Base-by-base conservation (phyloP, 2,329 filamentous ascomycete species). In the Colletotrichum siamense region DNA sequence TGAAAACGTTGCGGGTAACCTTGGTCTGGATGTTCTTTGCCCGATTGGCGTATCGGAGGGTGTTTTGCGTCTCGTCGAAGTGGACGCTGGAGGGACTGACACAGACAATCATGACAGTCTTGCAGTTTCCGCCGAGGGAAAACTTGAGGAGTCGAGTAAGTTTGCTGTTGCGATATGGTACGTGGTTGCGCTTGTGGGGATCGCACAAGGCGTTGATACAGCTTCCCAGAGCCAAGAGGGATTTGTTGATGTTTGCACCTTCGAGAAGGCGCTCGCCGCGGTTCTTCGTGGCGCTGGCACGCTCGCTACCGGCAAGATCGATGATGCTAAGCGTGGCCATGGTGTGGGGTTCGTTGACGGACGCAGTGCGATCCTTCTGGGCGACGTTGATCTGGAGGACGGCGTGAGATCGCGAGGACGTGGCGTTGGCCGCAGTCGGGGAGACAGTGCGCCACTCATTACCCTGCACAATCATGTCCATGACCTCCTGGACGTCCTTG, bases 21-120 rank as follows among this genome's bases (percentile, higher is more conserved):
- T 99, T 99, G 75, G 97, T 99, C 87, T 99, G 98, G 83, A 99
- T 99, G 82, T 99, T 99, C 91, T 99, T 99, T 75, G 97, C 97
- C 79, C 97, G 92, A 85, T 99, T 99, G 66, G 97, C 97, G 82
- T 99, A 99, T 81, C 98, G 95, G 22, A 99, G 89, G 0, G 97
- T 99, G 85, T 99, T 99, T 82, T 99, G 97, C 0, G 96, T 98
- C 86, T 99, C 97, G 84, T 99, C 97, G 81, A 97, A 99, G 85
- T 99, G 97, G 7, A 95, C 94, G 82, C 97, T 99, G 1, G 96
- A 98, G 2, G 97, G 97, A 80, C 96, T 98, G 70, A 99, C 95
- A 82, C 97, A 99, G 30, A 99, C 97, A 84, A 99, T 99, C 97
- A 99, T 99, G 83, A 99, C 97, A 0, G 97, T 99, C 86, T 96